Percentiles rank a stretch among this genome's conserved stretches.
Evolutionary conservation across 768 basidiomycete genomes (phyloP).

Genomic region (Mycena vitilis): DNA sequence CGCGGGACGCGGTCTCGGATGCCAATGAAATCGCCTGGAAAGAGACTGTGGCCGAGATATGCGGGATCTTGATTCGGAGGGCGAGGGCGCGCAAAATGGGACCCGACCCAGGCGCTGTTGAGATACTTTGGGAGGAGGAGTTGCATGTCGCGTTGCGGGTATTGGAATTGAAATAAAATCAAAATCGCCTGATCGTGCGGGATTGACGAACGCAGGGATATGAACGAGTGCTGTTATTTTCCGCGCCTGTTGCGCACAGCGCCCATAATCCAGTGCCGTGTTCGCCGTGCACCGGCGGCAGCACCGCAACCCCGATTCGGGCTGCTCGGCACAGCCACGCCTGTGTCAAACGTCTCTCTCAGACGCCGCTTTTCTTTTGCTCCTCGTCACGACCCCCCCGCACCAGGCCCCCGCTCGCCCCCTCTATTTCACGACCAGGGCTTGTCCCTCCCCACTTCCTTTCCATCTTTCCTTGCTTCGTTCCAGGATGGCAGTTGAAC

Average conservation of each 20-base stretch:
- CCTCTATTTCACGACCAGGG: background rate
- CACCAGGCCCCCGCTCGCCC: background rate
- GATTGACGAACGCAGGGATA: background rate
- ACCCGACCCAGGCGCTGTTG: slow-evolving; percentile 50
- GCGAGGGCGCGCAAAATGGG: slow-evolving; percentile 40
- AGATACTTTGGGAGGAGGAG: slow-evolving; percentile 72
- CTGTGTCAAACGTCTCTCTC: background rate
- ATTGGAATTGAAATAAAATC: slow-evolving; percentile 9
- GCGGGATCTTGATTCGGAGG: slow-evolving; percentile 50
- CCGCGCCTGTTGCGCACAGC: no score
- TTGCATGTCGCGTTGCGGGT: slow-evolving; percentile 53
- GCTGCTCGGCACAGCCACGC: background rate
- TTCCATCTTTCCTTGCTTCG: slow-evolving; percentile 25
- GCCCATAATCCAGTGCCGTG: background rate
- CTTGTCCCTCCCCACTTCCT: slow-evolving; percentile 4
- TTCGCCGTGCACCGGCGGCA: background rate
- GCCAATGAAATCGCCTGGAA: slow-evolving; percentile 65
- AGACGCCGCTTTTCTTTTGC: background rate
- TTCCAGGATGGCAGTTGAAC: slow-evolving; percentile 72
- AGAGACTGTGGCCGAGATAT: slow-evolving; percentile 51
- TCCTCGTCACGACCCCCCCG: background rate
- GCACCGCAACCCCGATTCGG: background rate
- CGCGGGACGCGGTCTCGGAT: slow-evolving; percentile 55
- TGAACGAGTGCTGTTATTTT: no score
- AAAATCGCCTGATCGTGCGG: slow-evolving; percentile 18